Base-by-base conservation (phyloP, 192 early-diverging fungal genomes). In the Martensiomyces pterosporus region DNA sequence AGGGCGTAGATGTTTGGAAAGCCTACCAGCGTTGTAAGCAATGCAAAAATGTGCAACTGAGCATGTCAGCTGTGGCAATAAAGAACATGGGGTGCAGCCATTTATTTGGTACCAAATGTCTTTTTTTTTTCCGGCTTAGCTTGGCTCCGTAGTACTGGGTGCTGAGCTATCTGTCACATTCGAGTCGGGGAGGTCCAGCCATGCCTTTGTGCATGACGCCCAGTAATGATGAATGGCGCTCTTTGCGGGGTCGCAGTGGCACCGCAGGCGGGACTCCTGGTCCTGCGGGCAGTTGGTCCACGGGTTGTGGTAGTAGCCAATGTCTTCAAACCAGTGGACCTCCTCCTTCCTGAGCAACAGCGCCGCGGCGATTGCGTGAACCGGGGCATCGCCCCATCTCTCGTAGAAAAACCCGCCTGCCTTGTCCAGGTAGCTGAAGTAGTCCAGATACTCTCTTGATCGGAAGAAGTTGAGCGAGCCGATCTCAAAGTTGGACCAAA, bases 401-500 rank as follows among this genome's bases (percentile, higher is more conserved):
- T 88, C 87, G 56, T 93, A 93, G 49, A 83, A 93, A 71, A 93
- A 92, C 13, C 91, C 89, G 27, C 91, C 90, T 5, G 71, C 55
- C 18, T 61, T 44, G 71, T 92, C 89, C 7, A 93, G 60, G 50
- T 81, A 75, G n/a, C 80, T 59, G 42, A 91, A 92, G 25, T 75
- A 85, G 23, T 73, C 76, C 13, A 77, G 50, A 45, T 89, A 93
- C 15, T 75, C 82, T 25, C 74, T 66, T n/a, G 77, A 78, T 43
- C 86, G 60, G 76, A 83, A 87, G 38, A 88, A 67, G 17, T 76
- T 63, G 19, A 88, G 55, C 29, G 72, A 54, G 0, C 64, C 68
- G 26, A 90, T 84, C 72, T 94, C 89, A 63, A 94, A 91, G 58
- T 92, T 94, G 42, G 84, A 82, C 91, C 91, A 91, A 50, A 90